These are phyloP conservation scores for Murraya paniculata DNA, from an alignment of 345 rosid species.

Conservation along the genomic window DNA sequence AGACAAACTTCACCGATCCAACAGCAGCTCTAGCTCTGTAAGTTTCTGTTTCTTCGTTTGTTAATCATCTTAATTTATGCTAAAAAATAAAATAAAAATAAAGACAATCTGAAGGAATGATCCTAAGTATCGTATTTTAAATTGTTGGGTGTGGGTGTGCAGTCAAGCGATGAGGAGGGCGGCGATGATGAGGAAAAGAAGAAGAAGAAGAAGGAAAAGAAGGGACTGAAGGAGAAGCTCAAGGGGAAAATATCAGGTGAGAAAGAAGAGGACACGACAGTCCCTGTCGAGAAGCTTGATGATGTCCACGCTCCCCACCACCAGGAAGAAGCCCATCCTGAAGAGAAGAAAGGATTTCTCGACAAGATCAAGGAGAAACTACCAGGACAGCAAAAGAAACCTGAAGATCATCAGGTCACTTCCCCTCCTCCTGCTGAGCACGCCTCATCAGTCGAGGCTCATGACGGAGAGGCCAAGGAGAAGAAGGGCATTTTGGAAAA, in stretches of 20 bases:
- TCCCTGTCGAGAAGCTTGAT: slow-evolving; percentile 29
- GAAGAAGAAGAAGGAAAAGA: slow-evolving; percentile 52
- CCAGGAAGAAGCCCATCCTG: slow-evolving; percentile 19
- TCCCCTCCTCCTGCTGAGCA: slow-evolving; percentile 5
- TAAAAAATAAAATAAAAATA: no score
- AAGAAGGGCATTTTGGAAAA: slow-evolving; percentile 83
- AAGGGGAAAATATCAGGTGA: slow-evolving; percentile 51
- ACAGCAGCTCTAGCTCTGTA: slow-evolving; percentile 93
- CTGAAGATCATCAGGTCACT: slow-evolving; percentile 21
- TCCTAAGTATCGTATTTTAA: no score
- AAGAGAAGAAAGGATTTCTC: slow-evolving; percentile 49
- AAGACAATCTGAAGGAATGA: no score
- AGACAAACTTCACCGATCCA: slow-evolving; percentile 68
- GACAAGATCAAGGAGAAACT: slow-evolving; percentile 15
- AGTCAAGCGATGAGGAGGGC: slow-evolving; percentile 89
- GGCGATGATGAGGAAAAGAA: slow-evolving; percentile 63
- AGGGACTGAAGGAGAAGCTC: slow-evolving; percentile 50
- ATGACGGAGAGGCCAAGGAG: slow-evolving; percentile 42
- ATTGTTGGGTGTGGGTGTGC: slow-evolving; percentile 9
- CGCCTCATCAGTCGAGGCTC: slow-evolving; percentile 5
- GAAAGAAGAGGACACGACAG: slow-evolving; percentile 28
- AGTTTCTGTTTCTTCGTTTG: slow-evolving; percentile 27
- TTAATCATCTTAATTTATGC: no score
- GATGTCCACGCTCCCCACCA: background rate
- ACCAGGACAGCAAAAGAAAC: slow-evolving; percentile 15